phyloP scores from a whole-genome alignment of 2,329 filamentous ascomycete genomes.

The Alternaria brassicicola region DNA sequence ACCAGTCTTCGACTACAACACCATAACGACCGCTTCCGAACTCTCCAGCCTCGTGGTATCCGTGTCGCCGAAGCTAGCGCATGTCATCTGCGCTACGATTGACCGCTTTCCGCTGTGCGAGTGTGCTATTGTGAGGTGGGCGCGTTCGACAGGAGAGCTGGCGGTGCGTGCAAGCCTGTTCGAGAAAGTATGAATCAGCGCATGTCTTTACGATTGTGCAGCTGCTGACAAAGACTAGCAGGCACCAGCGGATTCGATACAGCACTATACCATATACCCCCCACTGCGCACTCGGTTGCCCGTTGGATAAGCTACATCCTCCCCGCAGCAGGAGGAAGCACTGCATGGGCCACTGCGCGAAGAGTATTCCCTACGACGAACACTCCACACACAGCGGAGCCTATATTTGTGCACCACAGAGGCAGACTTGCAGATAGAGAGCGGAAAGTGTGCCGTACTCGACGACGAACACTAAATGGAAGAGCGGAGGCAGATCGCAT shows the following conservation, averaged over 20 bases:
- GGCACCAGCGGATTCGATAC: not conserved
- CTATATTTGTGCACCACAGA: not conserved
- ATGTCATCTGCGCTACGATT: not conserved
- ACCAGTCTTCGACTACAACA: slow-evolving; percentile 8
- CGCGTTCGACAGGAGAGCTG: slow-evolving; percentile 3
- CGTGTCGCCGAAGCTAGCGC: slow-evolving; percentile 17
- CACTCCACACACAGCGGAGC: not conserved
- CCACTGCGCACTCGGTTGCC: not conserved
- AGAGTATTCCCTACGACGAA: not conserved
- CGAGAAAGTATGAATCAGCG: slow-evolving; percentile 9
- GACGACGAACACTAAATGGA: not conserved
- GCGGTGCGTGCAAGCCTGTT: slow-evolving; percentile 2
- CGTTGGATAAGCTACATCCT: not conserved
- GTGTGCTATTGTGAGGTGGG: slow-evolving; percentile 8
- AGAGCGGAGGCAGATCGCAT: slow-evolving; percentile 14
- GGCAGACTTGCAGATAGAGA: not conserved
- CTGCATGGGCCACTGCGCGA: not conserved
- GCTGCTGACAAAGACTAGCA: slow-evolving; percentile 8
- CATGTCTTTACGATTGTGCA: not conserved
- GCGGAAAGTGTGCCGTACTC: not conserved
- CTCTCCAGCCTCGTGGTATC: not conserved
- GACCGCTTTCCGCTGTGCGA: not conserved
- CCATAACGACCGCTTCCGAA: not conserved
- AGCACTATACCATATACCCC: not conserved
- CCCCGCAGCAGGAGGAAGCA: not conserved